Evolutionary conservation across 345 rosid species (phyloP), one percentile per base, ranked within the genome.

Genomic region (Eutrema yunnanense): DNA sequence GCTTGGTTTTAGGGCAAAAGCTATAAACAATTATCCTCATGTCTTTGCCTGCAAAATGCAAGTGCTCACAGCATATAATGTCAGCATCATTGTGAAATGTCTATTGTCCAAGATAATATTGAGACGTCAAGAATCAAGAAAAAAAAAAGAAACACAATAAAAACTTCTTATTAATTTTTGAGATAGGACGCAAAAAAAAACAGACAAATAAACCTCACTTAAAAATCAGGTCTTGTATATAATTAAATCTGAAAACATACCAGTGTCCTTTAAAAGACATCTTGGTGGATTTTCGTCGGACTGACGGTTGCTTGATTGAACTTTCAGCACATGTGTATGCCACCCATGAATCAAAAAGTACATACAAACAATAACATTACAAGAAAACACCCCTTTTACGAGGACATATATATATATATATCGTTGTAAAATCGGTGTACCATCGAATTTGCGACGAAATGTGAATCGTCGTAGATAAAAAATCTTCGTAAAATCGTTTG

Each of bases 11-110:
- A 38, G 97, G 96, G 68, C 87, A 96, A 74, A 92, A 95, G 34
- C 96, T 96, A 78, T 88, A 90, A 47, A 95, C 96, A 69, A 95
- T 79, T 34, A 90, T 81, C 80, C 96, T 86, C 99, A 95, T 90
- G 84, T 95, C 99, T 80, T 91, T 92, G 47, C 99, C 99, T 95
- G 82, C 75, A 81, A 78, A 73, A 73, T 8, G 57, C 19, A 70
- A 40, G 41, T 62, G 33, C n/a, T 37, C 57, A 49, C 46, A 29
- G 3, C 64, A 52, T 67, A 34, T 26, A 50, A 5, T n/a, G 61
- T 59, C 61, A 48, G 26, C 60, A 32, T 33, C 6, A 54, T 32
- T 54, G 40, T 13, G 3, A 32, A 7, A 54, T 49, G 9, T 71
- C 32, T 16, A 37, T 27, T 32, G 54, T 58, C 62, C 10, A 66